Percentiles rank a stretch among this genome's conserved stretches.
These are phyloP conservation scores for Emericellopsis cladophorae DNA, from an alignment of 2,329 filamentous ascomycete species.

Conservation along the genomic window DNA sequence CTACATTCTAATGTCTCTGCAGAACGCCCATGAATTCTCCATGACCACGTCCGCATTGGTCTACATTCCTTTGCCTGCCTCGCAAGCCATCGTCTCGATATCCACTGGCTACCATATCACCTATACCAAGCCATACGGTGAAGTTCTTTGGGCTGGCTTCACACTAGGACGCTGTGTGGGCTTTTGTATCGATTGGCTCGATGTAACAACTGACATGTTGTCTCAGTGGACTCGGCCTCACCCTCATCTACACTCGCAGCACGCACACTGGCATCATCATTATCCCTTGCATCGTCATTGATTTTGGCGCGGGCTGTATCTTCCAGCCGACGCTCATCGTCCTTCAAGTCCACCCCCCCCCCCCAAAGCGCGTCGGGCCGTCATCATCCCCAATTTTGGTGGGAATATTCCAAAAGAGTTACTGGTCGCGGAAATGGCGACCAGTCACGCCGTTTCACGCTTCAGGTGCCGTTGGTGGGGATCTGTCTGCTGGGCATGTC, in stretches of 20 bases:
- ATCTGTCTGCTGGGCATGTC: not conserved
- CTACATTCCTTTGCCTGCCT: slow-evolving; percentile 33
- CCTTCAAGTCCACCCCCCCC: slow-evolving; percentile 41
- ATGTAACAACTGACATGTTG: not conserved
- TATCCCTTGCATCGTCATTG: slow-evolving; percentile 32
- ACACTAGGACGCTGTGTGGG: slow-evolving; percentile 18
- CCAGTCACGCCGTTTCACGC: slow-evolving; percentile 42
- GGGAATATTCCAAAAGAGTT: slow-evolving; percentile 4
- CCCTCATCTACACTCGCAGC: slow-evolving; percentile 30
- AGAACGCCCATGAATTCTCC: slow-evolving; percentile 32
- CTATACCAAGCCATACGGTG: slow-evolving; percentile 39
- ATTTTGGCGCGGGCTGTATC: slow-evolving; percentile 37
- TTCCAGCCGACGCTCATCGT: slow-evolving; percentile 40
- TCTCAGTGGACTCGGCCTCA: slow-evolving; percentile 32
- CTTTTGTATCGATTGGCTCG: not conserved
- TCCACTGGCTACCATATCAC: slow-evolving; percentile 46
- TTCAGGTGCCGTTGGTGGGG: slow-evolving; percentile 34
- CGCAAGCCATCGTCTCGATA: slow-evolving; percentile 31
- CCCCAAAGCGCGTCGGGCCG: slow-evolving; percentile 42
- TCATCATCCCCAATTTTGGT: slow-evolving; percentile 37
- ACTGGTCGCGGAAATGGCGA: slow-evolving; percentile 32
- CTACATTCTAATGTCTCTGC: slow-evolving; percentile 49
- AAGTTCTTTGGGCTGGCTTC: slow-evolving; percentile 36
- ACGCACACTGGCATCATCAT: slow-evolving; percentile 34
- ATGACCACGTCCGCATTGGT: slow-evolving; percentile 34